A percentile compares a stretch with the other conserved stretches of the same genome.
phyloP scores from a whole-genome alignment of 2,329 filamentous ascomycete genomes.

The Aschersonia sp. region DNA sequence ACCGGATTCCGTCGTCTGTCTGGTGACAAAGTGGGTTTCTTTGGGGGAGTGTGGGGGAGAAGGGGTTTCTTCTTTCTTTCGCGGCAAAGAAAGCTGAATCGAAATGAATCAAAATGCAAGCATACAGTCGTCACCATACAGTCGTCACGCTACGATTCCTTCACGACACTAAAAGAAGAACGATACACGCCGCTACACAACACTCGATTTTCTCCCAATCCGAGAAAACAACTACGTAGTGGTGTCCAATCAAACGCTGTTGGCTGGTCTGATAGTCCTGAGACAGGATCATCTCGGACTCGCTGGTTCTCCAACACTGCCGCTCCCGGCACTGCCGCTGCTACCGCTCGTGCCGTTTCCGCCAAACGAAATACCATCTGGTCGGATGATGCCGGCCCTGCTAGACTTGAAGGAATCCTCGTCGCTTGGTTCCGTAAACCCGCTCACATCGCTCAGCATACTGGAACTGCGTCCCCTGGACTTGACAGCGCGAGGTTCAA shows the following conservation, averaged over 20 bases:
- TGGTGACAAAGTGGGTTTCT: too few relatives aligned
- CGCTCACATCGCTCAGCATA: constrained; percentile 54
- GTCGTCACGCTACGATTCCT: too few relatives aligned
- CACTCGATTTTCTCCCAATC: too few relatives aligned
- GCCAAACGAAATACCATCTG: neutral
- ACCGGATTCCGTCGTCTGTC: too few relatives aligned
- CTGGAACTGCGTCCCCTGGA: constrained; percentile 46
- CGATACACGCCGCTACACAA: too few relatives aligned
- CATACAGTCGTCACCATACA: too few relatives aligned
- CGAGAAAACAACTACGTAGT: too few relatives aligned
- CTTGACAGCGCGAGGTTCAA: constrained; percentile 21
- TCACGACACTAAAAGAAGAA: neutral
- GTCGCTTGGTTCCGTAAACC: constrained; percentile 48
- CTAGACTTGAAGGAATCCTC: constrained; percentile 24
- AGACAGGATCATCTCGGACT: constrained; percentile 24
- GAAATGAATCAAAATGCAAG: too few relatives aligned
- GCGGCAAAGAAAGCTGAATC: too few relatives aligned
- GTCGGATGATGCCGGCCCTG: constrained; percentile 2
- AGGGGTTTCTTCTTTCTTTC: too few relatives aligned
- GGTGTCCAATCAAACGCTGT: too few relatives aligned
- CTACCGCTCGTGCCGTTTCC: constrained; percentile 17
- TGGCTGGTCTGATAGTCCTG: neutral
- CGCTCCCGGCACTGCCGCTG: constrained; percentile 30
- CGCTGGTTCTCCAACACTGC: constrained; percentile 34
- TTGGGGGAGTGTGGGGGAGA: too few relatives aligned